Base-by-base conservation (phyloP, 2,329 filamentous ascomycete species). In the Colletotrichum endophyticum region DNA sequence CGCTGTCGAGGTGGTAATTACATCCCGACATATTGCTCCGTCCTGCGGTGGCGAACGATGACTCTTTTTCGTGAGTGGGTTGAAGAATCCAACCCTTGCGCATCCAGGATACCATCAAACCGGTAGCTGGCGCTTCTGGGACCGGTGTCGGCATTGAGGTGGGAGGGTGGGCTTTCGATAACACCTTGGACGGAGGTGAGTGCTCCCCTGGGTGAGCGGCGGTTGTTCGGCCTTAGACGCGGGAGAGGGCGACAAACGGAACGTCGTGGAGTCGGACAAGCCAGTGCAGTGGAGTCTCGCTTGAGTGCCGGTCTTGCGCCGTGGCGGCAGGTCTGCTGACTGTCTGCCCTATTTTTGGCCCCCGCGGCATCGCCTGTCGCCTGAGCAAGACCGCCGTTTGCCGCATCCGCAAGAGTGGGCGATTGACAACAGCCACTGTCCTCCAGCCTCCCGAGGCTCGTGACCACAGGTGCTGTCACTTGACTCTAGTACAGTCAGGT, bases 281-380 rank as follows among this genome's bases (percentile, higher is more conserved):
- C 27, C 27, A 62, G 13, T 53, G 34, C 53, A 25, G 39, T 71
- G 62, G 73, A 53, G 44, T 53, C 44, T 49, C n/a, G 73, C 61
- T 66, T 59, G 34, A 64, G 53, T 71, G 44, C 44, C 59, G 66
- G 72, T 68, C 30, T 59, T n/a, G 25, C 49, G 70, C 69, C 56
- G 59, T 53, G 56, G 73, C 63, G 69, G 73, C 39, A 75, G 53
- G 63, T 66, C 70, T 76, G 74, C 74, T 70, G 70, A 73, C 71
- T 39, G 36, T 32, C 53, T 73, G 66, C 44, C 59, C 59, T 63
- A 36, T 73, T 70, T 64, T 75, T 70, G 57, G 56, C 63, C 73
- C 70, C 57, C 66, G 32, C 34, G 66, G 36, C 34, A 27, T 63
- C 57, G 44, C 39, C 34, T 66, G 49, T 67, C 66, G 36, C 44